A percentile compares a stretch with the other conserved stretches of the same genome.
Conservation (phyloP, 1,139 yeast species). For the Sugiyamaella pinicola region DNA sequence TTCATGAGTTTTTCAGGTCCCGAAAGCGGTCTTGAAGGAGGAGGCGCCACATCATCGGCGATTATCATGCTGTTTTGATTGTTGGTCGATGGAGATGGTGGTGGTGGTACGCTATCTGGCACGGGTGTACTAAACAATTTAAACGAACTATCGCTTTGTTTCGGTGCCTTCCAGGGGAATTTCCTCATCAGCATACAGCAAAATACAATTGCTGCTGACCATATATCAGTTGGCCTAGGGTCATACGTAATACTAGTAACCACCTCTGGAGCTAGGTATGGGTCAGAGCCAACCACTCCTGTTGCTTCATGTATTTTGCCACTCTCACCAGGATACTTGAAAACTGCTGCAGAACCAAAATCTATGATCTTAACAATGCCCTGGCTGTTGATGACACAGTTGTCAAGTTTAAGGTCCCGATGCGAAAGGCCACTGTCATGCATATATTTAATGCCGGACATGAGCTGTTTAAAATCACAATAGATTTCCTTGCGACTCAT, state of each 20-base stretch:
- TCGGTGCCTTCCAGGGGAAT: constrained; percentile 98
- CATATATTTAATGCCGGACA: constrained; percentile 78
- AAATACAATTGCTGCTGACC: constrained; percentile 92
- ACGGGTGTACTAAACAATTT: constrained; percentile 45
- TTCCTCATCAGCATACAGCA: constrained; percentile 94
- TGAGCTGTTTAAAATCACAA: constrained; percentile 87
- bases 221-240: constrained; percentile 91
- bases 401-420: constrained; percentile 88
- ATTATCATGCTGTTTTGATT: constrained; percentile 1
- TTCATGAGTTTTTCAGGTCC: constrained; percentile 41
- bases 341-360: constrained; percentile 93
- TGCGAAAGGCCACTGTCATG: constrained; percentile 91
- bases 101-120: not conserved
- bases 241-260: constrained; percentile 79
- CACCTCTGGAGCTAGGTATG: constrained; percentile 93
- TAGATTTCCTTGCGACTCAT: constrained; percentile 85
- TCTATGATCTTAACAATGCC: constrained; percentile 92
- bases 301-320: constrained; percentile 78
- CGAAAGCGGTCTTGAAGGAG: constrained; percentile 16
- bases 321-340: constrained; percentile 78
- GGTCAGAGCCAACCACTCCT: constrained; percentile 94
- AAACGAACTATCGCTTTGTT: constrained; percentile 78
- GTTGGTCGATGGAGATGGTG: not conserved
- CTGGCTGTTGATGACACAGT: constrained; percentile 81
- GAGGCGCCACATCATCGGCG: not conserved